phyloP scores from a whole-genome alignment of 1,139 yeast genomes.

The Debaryomyces psychrophilus region DNA sequence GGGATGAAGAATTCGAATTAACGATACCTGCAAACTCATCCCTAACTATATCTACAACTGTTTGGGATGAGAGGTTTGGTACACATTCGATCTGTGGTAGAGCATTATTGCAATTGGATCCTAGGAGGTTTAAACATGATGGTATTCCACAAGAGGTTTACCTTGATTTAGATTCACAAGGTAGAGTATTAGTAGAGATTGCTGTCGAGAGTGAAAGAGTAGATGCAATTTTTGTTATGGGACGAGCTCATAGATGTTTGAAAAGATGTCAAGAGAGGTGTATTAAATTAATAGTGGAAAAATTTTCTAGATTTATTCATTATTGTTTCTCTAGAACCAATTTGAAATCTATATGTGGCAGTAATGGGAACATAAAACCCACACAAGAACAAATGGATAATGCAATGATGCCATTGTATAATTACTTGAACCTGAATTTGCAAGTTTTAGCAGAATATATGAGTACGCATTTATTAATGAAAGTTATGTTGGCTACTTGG shows the following conservation, averaged over 20 bases:
- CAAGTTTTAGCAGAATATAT: constrained; percentile 66
- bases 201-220: constrained; percentile 78
- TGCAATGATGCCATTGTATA: constrained; percentile 74
- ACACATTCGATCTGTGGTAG: constrained; percentile 74
- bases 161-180: constrained; percentile 70
- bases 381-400: constrained; percentile 61
- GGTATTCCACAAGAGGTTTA: constrained; percentile 67
- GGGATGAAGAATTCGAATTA: constrained; percentile 89
- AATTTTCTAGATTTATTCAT: constrained; percentile 49
- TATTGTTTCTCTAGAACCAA: constrained; percentile 47
- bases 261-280: constrained; percentile 65
- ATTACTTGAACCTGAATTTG: constrained; percentile 71
- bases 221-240: constrained; percentile 79
- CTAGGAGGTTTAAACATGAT: constrained; percentile 64
- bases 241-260: constrained; percentile 70
- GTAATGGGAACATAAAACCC: constrained; percentile 47
- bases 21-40: constrained; percentile 43
- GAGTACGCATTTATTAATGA: constrained; percentile 58
- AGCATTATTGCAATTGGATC: constrained; percentile 64
- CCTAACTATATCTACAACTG: constrained; percentile 56
- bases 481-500: constrained; percentile 83
- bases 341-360: constrained; percentile 57
- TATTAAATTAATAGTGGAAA: constrained; percentile 67
- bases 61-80: constrained; percentile 72
- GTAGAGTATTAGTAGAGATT: constrained; percentile 62